Evolutionary conservation across 2,329 filamentous ascomycete species (phyloP), one percentile per base, ranked within the genome.

Genomic region (Xylariaceae sp.): DNA sequence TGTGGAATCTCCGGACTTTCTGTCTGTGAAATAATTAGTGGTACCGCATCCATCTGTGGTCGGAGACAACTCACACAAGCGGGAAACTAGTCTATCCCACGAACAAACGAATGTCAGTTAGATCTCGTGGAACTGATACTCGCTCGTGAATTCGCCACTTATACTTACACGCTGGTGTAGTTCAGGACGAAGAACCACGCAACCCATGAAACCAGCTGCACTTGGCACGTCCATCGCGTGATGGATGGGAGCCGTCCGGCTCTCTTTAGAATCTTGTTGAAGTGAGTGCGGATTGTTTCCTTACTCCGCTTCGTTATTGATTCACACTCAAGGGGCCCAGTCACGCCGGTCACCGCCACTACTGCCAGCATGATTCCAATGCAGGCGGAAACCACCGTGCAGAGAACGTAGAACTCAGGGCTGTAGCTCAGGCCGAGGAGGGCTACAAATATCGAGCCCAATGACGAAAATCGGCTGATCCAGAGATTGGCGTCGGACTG

Each of bases 171-270:
- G 44, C 53, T 55, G 41, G 53, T 55, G n/a, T 55, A 55, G 11
- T 55, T 55, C 53, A 55, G 17, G 30, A 55, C 53, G 8, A 55
- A 55, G 48, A 55, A 55, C 53, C 53, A 55, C 8, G 53, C 53
- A 48, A 55, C 23, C 53, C 53, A 55, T 17, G 53, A 55, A 8
- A 55, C 37, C 15, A 55, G 37, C 53, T 55, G 53, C 44, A 55
- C 39, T 30, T 55, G 18, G 10, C 53, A 55, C 2, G 53, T 55
- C 48, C 53, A 55, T 23, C 44, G 39, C 53, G 53, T 49, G 18
- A 55, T 55, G 18, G 53, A 41, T 18, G 53, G 53, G 10, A 55
- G 18, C 10, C 13, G 53, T 37, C 53, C 41, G 6, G 44, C 53
- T 48, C 53, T 55, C 2, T 48, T 35, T 13, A 55, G 15, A 2